These are phyloP conservation scores for Ceratocystis ficicola DNA, from an alignment of 2,329 filamentous ascomycete genomes.

Conservation along the genomic window DNA sequence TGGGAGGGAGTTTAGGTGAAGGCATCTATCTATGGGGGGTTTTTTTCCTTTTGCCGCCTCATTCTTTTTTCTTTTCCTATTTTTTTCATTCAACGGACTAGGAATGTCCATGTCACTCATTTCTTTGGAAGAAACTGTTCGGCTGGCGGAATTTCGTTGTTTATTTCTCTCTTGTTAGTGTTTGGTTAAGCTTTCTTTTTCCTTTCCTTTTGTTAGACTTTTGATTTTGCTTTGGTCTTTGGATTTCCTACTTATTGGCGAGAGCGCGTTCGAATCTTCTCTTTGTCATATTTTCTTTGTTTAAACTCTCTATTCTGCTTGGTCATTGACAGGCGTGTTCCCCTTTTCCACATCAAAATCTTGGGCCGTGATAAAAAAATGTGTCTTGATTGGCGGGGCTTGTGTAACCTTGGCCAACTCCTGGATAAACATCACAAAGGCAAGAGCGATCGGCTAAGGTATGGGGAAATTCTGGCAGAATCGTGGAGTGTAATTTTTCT, in stretches of 20 bases:
- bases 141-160: constrained; percentile 7
- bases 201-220: constrained; percentile 8
- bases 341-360: too few species aligned
- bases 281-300: background rate
- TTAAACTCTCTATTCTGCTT: constrained; percentile 2
- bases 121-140: background rate
- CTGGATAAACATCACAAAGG: background rate
- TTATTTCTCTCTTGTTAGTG: constrained; percentile 19
- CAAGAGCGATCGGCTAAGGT: background rate
- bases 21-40: background rate
- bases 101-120: too few species aligned
- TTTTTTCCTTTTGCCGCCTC: constrained; percentile 19
- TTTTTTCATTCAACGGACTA: background rate
- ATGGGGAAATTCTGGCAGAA: background rate
- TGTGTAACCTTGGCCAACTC: background rate
- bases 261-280: background rate
- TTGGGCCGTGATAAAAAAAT: too few species aligned
- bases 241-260: background rate
- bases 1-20: background rate
- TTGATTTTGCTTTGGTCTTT: background rate
- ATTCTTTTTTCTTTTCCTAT: constrained; percentile 16
- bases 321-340: background rate
- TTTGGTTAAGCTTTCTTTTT: constrained; percentile 11
- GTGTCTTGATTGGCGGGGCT: too few species aligned
- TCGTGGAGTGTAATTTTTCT: background rate